Evolutionary conservation across 2,329 filamentous ascomycete species (phyloP).

Genomic region (Hypoxylon sp.): DNA sequence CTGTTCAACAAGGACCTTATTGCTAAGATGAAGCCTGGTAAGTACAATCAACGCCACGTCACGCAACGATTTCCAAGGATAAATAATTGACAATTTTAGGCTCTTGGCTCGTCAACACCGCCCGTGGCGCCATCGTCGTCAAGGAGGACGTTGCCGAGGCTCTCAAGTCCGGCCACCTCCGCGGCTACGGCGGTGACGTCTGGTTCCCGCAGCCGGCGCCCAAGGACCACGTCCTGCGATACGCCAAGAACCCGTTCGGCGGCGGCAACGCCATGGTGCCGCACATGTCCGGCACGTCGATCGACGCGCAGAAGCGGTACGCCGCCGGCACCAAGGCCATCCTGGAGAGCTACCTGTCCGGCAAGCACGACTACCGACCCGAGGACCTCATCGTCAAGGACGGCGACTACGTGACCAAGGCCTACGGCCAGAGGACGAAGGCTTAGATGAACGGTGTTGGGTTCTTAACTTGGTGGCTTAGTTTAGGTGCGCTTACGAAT

Average conservation of each 20-base stretch:
- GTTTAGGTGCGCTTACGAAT: background rate
- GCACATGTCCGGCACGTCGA: conserved; percentile 98
- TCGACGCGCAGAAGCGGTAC: conserved; percentile 96
- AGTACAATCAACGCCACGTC: conserved; percentile 44
- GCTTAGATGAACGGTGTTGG: conserved; percentile 21
- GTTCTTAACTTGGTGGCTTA: background rate
- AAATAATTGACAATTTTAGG: conserved; percentile 59
- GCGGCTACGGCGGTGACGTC: conserved; percentile 88
- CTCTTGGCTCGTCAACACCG: conserved; percentile 98
- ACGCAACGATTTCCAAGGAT: background rate
- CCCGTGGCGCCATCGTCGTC: conserved; percentile 97
- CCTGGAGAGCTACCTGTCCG: conserved; percentile 89
- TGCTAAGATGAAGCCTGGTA: conserved; percentile 97
- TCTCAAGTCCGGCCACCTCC: conserved; percentile 89
- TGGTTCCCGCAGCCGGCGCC: conserved; percentile 99
- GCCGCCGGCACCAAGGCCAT: conserved; percentile 90
- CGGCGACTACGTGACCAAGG: conserved; percentile 95
- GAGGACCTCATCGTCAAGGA: conserved; percentile 91
- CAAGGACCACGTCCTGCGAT: conserved; percentile 90
- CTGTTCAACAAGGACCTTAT: conserved; percentile 99
- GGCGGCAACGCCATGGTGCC: conserved; percentile 99
- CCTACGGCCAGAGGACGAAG: conserved; percentile 81
- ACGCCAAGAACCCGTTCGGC: conserved; percentile 93
- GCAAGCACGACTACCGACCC: conserved; percentile 86
- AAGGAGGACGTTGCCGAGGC: conserved; percentile 98